Percentiles rank a stretch among this genome's conserved stretches.
These are phyloP conservation scores for Kregervanrija fluxuum DNA, from an alignment of 805 yeast genomes.

Conservation along the genomic window DNA sequence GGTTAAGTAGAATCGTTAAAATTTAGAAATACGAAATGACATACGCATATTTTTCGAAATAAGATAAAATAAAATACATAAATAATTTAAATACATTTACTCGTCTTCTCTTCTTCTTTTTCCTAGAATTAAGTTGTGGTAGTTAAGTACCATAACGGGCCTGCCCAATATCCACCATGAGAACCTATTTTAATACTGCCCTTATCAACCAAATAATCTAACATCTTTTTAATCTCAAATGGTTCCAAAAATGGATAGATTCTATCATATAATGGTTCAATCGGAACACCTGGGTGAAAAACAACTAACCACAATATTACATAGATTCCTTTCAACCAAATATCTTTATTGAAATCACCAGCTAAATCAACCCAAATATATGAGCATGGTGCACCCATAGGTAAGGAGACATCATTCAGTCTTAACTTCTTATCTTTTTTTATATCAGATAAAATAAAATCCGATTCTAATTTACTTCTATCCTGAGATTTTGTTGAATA, in stretches of 20 bases:
- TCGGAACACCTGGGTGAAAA: conserved; percentile 48
- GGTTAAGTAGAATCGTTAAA: background rate
- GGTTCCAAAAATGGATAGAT: conserved; percentile 28
- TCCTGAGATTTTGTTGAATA: conserved; percentile 76
- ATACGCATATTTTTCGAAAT: background rate
- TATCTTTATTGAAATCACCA: conserved; percentile 47
- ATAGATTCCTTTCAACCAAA: conserved; percentile 56
- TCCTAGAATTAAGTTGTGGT: background rate
- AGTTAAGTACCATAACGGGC: conserved; percentile 36
- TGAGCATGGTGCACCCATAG: conserved; percentile 55
- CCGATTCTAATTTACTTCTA: conserved; percentile 59
- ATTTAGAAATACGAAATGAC: background rate
- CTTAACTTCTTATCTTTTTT: conserved; percentile 7
- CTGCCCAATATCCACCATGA: conserved; percentile 36
- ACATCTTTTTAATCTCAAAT: conserved; percentile 31
- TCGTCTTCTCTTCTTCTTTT: too few species aligned
- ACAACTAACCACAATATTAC: conserved; percentile 39
- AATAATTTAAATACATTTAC: background rate
- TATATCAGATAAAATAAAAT: conserved; percentile 36
- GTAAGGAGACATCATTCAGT: conserved; percentile 35
- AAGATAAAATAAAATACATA: background rate
- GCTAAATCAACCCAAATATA: conserved; percentile 64
- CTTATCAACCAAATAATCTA: conserved; percentile 40
- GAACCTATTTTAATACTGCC: conserved; percentile 29
- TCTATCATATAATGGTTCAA: conserved; percentile 15